These are phyloP conservation scores for Rhipidocladum racemiflorum DNA, from an alignment of 176 grass and related monocot species.

Conservation along the genomic window DNA sequence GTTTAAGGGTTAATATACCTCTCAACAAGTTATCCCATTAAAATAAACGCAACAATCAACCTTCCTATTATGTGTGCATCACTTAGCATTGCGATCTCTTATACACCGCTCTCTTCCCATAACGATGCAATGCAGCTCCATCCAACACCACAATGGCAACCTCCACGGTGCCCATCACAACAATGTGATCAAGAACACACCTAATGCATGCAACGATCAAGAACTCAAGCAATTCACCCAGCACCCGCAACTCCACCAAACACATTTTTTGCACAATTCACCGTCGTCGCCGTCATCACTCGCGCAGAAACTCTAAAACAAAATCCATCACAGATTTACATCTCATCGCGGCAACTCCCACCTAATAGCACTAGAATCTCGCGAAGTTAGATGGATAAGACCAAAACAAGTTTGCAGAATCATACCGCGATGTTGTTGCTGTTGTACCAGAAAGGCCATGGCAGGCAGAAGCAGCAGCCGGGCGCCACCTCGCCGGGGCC, in stretches of 20 bases:
- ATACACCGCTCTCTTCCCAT: neutral
- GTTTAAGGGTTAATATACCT: neutral
- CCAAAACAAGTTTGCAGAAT: neutral
- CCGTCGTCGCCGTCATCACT: neutral
- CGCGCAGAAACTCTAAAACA: neutral
- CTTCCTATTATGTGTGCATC: neutral
- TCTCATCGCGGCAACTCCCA: neutral
- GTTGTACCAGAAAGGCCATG: slow-evolving; percentile 35
- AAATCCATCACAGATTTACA: neutral
- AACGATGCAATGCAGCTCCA: neutral
- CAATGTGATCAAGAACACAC: neutral
- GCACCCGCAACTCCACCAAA: neutral
- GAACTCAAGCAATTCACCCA: neutral
- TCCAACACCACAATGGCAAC: neutral
- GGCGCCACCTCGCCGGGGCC: slow-evolving; percentile 4
- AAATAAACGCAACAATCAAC: neutral
- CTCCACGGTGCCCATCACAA: neutral
- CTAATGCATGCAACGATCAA: neutral
- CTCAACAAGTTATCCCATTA: neutral
- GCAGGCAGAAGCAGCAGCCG: slow-evolving; percentile 47
- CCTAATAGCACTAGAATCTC: neutral
- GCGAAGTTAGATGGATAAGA: neutral
- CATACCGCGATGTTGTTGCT: slow-evolving; percentile 25
- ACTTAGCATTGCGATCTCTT: neutral
- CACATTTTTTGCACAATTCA: neutral